Evolutionary conservation across 805 yeast species (phyloP).

Genomic region (Ogataea degrootiae): DNA sequence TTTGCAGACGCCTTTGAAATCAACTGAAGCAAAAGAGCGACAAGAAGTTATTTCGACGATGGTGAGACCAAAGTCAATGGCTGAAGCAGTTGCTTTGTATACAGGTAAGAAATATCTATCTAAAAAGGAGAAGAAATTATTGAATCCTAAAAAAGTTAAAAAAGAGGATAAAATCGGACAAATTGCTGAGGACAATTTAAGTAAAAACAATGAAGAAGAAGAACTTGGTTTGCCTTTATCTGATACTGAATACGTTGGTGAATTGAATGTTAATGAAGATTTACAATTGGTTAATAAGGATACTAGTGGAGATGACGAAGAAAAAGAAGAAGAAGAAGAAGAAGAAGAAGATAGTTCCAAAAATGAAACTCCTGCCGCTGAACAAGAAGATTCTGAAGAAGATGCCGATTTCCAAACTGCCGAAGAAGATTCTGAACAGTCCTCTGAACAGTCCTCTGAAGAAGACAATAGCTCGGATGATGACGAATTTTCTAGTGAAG

Average conservation of each 20-base stretch:
- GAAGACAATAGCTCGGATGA: conserved; percentile 6
- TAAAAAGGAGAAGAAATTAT: conserved; percentile 37
- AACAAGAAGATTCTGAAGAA: conserved; percentile 17
- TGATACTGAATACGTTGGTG: not conserved
- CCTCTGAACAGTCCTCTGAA: conserved; percentile 2
- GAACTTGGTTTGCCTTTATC: too few species aligned
- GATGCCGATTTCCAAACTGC: conserved; percentile 29
- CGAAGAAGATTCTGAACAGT: conserved; percentile 15
- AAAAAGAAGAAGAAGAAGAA: conserved; percentile 17
- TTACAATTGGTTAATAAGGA: not conserved
- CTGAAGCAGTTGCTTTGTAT: conserved; percentile 55
- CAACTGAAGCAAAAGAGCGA: not conserved
- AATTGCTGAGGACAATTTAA: not conserved
- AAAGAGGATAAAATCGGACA: conserved; percentile 1
- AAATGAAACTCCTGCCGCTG: not conserved
- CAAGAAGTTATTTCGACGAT: conserved; percentile 11
- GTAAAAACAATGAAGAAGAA: too few species aligned
- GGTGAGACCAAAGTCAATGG: conserved; percentile 43
- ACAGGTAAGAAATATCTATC: conserved; percentile 50
- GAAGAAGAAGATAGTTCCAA: not conserved
- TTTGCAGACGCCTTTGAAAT: not conserved
- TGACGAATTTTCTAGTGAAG: conserved; percentile 9
- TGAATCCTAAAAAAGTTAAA: conserved; percentile 21
- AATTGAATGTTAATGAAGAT: not conserved
- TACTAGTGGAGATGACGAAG: conserved; percentile 21